Conservation (phyloP, 2,329 filamentous ascomycete species). For the Cryphonectria radicalis region DNA sequence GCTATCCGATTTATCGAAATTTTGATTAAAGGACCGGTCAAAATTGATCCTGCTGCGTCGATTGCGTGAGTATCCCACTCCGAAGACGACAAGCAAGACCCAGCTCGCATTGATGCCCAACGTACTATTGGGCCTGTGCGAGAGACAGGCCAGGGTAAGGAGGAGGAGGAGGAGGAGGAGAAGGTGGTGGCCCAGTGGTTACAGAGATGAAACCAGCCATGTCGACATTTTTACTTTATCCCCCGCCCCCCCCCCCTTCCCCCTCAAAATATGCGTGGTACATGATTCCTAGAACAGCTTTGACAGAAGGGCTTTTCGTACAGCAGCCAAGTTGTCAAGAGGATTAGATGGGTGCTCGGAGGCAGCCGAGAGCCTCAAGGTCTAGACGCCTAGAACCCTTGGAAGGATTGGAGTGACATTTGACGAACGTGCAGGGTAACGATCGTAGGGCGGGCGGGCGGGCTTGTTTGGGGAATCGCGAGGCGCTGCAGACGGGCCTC, state of each 20-base stretch:
- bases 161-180: not conserved
- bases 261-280: not conserved
- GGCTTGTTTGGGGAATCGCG: not conserved
- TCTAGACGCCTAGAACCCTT: not conserved
- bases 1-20: not conserved
- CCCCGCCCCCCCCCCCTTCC: not conserved
- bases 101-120: not conserved
- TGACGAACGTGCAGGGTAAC: not conserved
- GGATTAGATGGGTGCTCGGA: conserved; percentile 3
- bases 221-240: not conserved
- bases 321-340: not conserved
- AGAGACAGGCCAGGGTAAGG: not conserved
- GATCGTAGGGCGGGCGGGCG: not conserved
- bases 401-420: not conserved
- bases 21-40: not conserved
- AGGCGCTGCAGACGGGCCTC: conserved; percentile 11
- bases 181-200: not conserved
- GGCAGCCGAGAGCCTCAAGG: conserved; percentile 5
- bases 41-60: not conserved
- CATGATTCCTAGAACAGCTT: not conserved
- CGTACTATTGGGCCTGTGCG: not conserved
- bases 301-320: not conserved
- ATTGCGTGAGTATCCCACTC: not conserved
- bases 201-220: not conserved
- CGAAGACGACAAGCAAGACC: not conserved